Conservation (phyloP, 2,329 filamentous ascomycete genomes). For the Aspergillus proliferans region DNA sequence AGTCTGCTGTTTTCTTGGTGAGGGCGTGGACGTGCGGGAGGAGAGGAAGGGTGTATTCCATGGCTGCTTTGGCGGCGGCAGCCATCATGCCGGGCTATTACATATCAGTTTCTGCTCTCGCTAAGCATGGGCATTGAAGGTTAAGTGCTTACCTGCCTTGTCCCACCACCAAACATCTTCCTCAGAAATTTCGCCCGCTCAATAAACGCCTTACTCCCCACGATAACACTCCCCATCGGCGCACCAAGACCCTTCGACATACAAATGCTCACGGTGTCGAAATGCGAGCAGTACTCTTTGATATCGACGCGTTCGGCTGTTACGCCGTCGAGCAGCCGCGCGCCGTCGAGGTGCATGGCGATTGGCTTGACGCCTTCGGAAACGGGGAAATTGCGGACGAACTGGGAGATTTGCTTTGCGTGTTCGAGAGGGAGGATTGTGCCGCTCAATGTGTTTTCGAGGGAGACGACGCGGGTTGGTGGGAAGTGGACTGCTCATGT, state of each 20-base stretch:
- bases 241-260: slow-evolving; percentile 29
- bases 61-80: slow-evolving; percentile 16
- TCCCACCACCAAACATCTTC: slow-evolving; percentile 29
- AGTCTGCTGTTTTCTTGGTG: slow-evolving; percentile 13
- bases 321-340: slow-evolving; percentile 23
- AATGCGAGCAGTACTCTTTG: slow-evolving; percentile 24
- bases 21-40: slow-evolving; percentile 18
- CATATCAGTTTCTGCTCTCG: neutral
- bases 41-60: slow-evolving; percentile 17
- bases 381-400: slow-evolving; percentile 19
- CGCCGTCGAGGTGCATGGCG: slow-evolving; percentile 26
- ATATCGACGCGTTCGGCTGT: slow-evolving; percentile 18
- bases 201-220: slow-evolving; percentile 21
- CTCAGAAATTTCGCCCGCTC: slow-evolving; percentile 24
- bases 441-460: slow-evolving; percentile 25
- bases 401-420: slow-evolving; percentile 23
- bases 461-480: slow-evolving; percentile 24
- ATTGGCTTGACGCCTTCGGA: slow-evolving; percentile 16
- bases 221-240: slow-evolving; percentile 27
- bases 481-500: slow-evolving; percentile 17
- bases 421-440: slow-evolving; percentile 23
- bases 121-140: slow-evolving; percentile 2
- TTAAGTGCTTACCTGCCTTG: slow-evolving; percentile 15
- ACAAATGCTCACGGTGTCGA: slow-evolving; percentile 29
- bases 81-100: slow-evolving; percentile 26